Conservation (phyloP, 495 filamentous ascomycete genomes). For the Beverwykella pulmonaria region DNA sequence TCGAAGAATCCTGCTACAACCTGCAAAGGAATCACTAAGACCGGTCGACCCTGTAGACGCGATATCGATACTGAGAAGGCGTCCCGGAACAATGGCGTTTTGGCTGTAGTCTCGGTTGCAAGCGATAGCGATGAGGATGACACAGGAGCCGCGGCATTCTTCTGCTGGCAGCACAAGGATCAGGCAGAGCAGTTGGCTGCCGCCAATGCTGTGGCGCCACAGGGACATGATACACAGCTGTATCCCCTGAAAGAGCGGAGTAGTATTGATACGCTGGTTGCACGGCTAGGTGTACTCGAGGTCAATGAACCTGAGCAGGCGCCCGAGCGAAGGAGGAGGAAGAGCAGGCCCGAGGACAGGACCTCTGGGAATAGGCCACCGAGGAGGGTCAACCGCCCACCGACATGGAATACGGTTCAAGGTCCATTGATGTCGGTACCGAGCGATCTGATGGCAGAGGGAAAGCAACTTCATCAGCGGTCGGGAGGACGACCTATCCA, state of each 20-base stretch:
- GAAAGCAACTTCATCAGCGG: conserved; percentile 8
- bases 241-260: conserved; percentile 58
- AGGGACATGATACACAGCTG: conserved; percentile 39
- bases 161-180: conserved; percentile 94
- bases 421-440: conserved; percentile 48
- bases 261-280: conserved; percentile 82
- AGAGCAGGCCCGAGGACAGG: conserved; percentile 39
- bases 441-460: conserved; percentile 28
- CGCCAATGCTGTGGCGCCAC: conserved; percentile 17
- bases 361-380: conserved; percentile 15
- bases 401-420: conserved; percentile 47
- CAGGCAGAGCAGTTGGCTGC: conserved; percentile 60
- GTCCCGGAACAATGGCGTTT: conserved; percentile 43
- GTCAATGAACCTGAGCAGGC: conserved; percentile 48
- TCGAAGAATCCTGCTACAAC: conserved; percentile 81
- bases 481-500: conserved; percentile 7
- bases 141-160: conserved; percentile 58
- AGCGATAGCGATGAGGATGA: conserved; percentile 49
- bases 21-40: conserved; percentile 80
- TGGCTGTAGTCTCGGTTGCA: conserved; percentile 45
- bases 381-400: conserved; percentile 26
- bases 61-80: conserved; percentile 55
- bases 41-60: conserved; percentile 78
- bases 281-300: conserved; percentile 73
- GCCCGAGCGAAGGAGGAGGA: background rate